Evolutionary conservation across 2,329 filamentous ascomycete genomes (phyloP), one percentile per base, ranked within the genome.

Genomic region (Penicillium sp.): DNA sequence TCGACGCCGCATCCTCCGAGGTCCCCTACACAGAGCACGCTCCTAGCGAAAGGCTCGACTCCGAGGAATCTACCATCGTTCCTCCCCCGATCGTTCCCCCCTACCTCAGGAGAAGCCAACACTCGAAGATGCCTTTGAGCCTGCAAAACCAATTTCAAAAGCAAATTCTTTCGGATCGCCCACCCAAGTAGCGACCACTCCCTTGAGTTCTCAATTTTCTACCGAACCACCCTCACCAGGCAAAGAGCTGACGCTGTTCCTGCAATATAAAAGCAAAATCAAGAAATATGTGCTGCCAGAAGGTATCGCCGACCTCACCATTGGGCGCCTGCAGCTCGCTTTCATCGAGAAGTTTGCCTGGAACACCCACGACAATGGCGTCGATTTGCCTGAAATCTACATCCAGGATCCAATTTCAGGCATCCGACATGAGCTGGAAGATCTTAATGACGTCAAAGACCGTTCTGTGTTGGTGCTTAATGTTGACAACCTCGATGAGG

Each of bases 281-380:
- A 97, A 97, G 76, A 97, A 97, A 71, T 95, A 95, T 69, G 85
- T 96, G 14, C 82, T 97, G 32, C 78, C 90, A 0, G 91, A 95
- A 70, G 93, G 93, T 1, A 87, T 87, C 61, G 86, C 87, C 30
- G 91, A 93, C 58, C 80, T 99, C 10, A 93, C 90, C 2, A 87
- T 97, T 55, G 91, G 91, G 1, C 84, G 92, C 23, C 75, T 99
- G 54, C 93, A 99, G 71, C 81, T 99, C 27, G 93, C 94, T 0
- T 99, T 99, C 65, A 99, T 99, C 64, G 94, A 99, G 64, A 99
- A 97, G 70, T 99, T 99, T 69, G 94, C 93, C 0, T 99, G 95
- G 92, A 97, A 96, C 65, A 97, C 93, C 0, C 92, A 97, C 64
- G 88, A 91, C 57, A 95, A 97, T 66, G 94, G 94, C 7, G 84